Evolutionary conservation across 2,329 filamentous ascomycete species (phyloP), one percentile per base, ranked within the genome.

Genomic region (Diaporthe ilicicola): DNA sequence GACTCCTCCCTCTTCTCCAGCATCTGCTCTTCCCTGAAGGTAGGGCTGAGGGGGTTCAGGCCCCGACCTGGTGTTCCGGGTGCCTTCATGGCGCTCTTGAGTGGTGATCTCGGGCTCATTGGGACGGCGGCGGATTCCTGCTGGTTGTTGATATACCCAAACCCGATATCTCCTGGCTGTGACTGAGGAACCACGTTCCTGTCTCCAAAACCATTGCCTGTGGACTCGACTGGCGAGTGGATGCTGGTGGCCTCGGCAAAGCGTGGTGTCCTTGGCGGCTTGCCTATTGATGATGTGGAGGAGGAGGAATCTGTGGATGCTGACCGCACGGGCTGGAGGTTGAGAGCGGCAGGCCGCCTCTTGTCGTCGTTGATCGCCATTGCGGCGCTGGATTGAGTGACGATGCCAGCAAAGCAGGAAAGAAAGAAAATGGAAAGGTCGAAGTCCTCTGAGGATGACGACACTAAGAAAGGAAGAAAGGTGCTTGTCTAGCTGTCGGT

Each of bases 61-160:
- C 88, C 89, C 77, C 92, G 89, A 34, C 88, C 93, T 5, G 93
- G 91, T 2, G 94, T 95, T 24, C 94, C 94, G 5, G 95, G 95
- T 22, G 93, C 91, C 84, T 90, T 97, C 86, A 98, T 88, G 67
- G 94, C 95, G 81, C 94, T 97, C 87, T 96, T 97, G 76, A 97
- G 88, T 8, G 94, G 94, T 24, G 93, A 92, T 76, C 88, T 91
- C 67, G 94, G 93, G 46, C 91, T 89, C 85, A 88, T 89, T 72
- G 88, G 91, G 79, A 89, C 86, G 74, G 86, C 86, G 77, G 91
- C 87, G 72, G 87, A 83, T 76, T 91, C 85, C 79, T 85, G 83
- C 83, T 84, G 80, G 76, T 87, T 87, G 76, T 89, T 87, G 79
- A 98, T 93, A 84, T 97, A 98, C 80, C 95, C 94, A 81, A 98